Conservation (phyloP, 2,329 filamentous ascomycete genomes). For the Drechslerella stenobrocha region DNA sequence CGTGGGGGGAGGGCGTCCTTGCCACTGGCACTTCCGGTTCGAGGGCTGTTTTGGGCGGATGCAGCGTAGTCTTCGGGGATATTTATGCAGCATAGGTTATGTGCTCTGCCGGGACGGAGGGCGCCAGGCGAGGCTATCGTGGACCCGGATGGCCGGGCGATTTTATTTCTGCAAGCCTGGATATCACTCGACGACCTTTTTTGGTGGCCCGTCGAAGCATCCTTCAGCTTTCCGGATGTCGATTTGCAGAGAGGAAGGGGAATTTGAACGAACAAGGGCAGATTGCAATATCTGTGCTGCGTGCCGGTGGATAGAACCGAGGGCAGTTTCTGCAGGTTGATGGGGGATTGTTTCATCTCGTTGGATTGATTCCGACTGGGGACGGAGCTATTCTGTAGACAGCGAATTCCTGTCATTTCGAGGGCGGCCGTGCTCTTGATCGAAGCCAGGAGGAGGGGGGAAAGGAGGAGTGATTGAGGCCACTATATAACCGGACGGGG, state of each 20-base stretch:
- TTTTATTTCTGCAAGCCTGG: too few relatives aligned
- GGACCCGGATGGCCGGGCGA: not conserved
- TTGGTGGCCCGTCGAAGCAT: too few relatives aligned
- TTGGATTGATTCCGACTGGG: not conserved
- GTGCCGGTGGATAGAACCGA: not conserved
- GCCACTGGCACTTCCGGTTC: slow-evolving; percentile 27
- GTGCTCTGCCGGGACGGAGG: too few relatives aligned
- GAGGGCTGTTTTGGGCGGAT: slow-evolving; percentile 36
- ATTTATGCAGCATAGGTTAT: too few relatives aligned
- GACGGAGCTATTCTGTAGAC: slow-evolving; percentile 6
- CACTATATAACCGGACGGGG: not conserved
- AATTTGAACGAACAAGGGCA: too few relatives aligned
- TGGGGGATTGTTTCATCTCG: slow-evolving; percentile 2
- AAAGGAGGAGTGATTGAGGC: not conserved
- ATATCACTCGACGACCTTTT: too few relatives aligned
- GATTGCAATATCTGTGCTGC: too few relatives aligned
- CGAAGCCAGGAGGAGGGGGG: not conserved
- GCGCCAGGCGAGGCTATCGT: not conserved
- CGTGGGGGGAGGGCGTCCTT: slow-evolving; percentile 32
- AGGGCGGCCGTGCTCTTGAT: not conserved
- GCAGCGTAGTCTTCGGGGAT: slow-evolving; percentile 24
- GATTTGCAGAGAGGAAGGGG: too few relatives aligned
- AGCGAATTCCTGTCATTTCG: slow-evolving; percentile 1
- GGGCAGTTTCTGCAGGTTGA: not conserved
- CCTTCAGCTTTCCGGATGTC: too few relatives aligned